These are phyloP conservation scores for Casaregolazyma suthepensis DNA, from an alignment of 1,139 yeast species.

Conservation along the genomic window DNA sequence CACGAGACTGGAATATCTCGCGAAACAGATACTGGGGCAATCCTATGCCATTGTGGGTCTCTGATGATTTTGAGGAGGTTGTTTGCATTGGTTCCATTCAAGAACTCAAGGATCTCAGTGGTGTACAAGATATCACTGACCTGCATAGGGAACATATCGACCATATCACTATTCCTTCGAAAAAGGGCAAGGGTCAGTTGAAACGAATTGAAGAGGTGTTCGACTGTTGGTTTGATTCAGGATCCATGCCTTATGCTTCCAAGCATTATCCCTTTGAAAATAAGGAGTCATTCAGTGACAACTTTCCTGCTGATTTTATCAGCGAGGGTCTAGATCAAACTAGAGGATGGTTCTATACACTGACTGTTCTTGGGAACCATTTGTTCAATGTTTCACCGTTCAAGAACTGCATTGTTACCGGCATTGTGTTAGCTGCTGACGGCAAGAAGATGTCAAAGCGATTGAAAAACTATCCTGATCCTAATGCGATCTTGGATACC, in stretches of 20 bases:
- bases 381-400: constrained; percentile 89
- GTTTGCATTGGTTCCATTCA: constrained; percentile 89
- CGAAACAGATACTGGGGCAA: constrained; percentile 99
- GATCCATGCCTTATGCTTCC: constrained; percentile 98
- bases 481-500: constrained; percentile 67
- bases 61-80: constrained; percentile 87
- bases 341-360: constrained; percentile 99
- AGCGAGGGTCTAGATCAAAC: constrained; percentile 99
- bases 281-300: constrained; percentile 56
- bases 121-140: constrained; percentile 74
- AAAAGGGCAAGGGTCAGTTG: constrained; percentile 78
- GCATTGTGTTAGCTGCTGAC: constrained; percentile 94
- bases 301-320: constrained; percentile 95
- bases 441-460: constrained; percentile 99
- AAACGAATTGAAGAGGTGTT: constrained; percentile 95
- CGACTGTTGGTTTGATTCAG: constrained; percentile 99
- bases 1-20: constrained; percentile 98
- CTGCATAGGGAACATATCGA: constrained; percentile 93
- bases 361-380: constrained; percentile 93
- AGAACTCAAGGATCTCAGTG: constrained; percentile 79
- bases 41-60: constrained; percentile 96
- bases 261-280: constrained; percentile 95
- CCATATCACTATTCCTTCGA: constrained; percentile 88
- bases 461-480: constrained; percentile 96
- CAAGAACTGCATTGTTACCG: constrained; percentile 91